phyloP scores from a whole-genome alignment of 2,329 filamentous ascomycete genomes.

The Pseudogymnoascus sp. region DNA sequence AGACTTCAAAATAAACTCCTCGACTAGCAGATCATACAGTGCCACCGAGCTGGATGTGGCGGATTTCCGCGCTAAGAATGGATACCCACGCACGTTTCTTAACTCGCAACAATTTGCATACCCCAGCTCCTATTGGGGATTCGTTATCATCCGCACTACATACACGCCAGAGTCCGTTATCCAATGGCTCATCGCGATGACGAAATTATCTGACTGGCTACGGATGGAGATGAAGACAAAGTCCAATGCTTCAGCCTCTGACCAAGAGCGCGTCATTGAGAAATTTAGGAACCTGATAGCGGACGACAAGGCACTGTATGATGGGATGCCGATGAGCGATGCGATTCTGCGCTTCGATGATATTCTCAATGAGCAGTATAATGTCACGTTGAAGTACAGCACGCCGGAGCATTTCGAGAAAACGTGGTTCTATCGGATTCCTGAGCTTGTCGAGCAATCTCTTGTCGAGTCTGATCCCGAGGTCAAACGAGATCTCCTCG shows the following conservation, averaged over 20 bases:
- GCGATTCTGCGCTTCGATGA: neutral
- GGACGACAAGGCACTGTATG: neutral
- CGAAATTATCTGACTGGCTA: neutral
- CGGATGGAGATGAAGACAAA: neutral
- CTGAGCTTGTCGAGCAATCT: neutral
- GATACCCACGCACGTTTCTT: too few species aligned
- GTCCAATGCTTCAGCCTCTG: neutral
- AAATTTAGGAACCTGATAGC: neutral
- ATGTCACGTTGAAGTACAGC: neutral
- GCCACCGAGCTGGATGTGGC: neutral
- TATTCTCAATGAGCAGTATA: neutral
- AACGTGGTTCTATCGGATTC: neutral
- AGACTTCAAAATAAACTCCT: neutral
- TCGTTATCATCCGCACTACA: neutral
- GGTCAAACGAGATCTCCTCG: neutral
- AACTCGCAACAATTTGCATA: too few species aligned
- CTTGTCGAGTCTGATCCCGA: neutral
- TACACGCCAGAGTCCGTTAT: neutral
- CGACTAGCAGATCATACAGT: neutral
- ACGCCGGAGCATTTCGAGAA: neutral
- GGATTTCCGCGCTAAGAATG: too few species aligned
- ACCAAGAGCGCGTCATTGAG: neutral
- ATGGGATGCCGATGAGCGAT: neutral
- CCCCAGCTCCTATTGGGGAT: too few species aligned
- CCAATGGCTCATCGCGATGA: neutral